Evolutionary conservation across 1,139 yeast species (phyloP).

Genomic region (Saccharomyces hybrid): DNA sequence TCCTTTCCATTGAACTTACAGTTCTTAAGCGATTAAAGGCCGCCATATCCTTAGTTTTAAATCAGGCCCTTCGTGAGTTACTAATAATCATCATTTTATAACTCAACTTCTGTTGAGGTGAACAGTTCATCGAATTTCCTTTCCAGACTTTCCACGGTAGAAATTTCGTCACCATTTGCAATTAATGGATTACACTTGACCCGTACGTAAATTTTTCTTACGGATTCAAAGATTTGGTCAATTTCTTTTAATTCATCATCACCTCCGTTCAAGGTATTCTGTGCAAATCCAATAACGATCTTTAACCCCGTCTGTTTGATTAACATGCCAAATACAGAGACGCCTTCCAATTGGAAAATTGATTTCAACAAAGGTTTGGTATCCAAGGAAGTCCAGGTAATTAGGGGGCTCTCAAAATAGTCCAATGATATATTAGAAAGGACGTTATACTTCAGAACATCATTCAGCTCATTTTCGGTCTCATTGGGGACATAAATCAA

Average conservation of each 20-base stretch:
- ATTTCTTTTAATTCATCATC: slow-evolving; percentile 6
- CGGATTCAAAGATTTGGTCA: slow-evolving; percentile 17
- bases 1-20: background rate
- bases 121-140: slow-evolving; percentile 7
- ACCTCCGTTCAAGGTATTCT: slow-evolving; percentile 9
- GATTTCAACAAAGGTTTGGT: slow-evolving; percentile 15
- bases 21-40: background rate
- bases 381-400: slow-evolving; percentile 17
- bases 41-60: background rate
- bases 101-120: background rate
- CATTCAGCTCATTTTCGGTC: slow-evolving; percentile 16
- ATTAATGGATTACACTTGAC: slow-evolving; percentile 27
- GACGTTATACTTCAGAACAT: slow-evolving; percentile 26
- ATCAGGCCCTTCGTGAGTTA: background rate
- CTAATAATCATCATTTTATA: background rate
- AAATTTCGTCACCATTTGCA: background rate
- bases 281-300: slow-evolving; percentile 25
- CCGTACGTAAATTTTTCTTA: slow-evolving; percentile 20
- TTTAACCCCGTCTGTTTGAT: slow-evolving; percentile 26
- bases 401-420: slow-evolving; percentile 27
- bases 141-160: slow-evolving; percentile 8
- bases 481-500: slow-evolving; percentile 17
- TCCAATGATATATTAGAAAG: slow-evolving; percentile 29
- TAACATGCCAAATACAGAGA: slow-evolving; percentile 26
- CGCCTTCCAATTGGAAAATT: slow-evolving; percentile 26